Base-by-base conservation (phyloP, 179 eudicot species). In the Nepenthes alata region DNA sequence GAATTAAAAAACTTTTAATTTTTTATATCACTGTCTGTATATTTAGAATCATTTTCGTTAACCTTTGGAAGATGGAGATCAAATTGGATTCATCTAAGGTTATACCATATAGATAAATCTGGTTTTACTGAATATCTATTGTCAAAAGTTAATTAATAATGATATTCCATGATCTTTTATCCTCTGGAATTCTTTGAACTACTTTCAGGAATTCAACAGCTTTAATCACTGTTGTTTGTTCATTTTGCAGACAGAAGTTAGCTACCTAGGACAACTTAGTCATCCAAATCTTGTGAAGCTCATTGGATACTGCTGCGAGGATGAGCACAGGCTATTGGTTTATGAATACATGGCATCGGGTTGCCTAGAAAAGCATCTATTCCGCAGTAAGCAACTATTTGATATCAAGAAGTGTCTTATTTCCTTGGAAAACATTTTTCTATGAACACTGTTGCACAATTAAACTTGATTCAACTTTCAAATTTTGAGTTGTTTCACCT, bases 261-360 rank as follows among this genome's bases (percentile, higher is more conserved):
- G 79, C 69, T 89, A 93, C 78, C 65, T 89, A 67, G 97, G 98
- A 60, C 95, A 93, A 61, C 90, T 89, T 53, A 81, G 85, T 61
- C 98, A 93, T 70, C 86, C 84, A 11, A 87, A 93, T 81, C 90
- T 93, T 67, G 98, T 93, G 64, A 87, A 82, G 72, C 84, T 93
- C 61, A 85, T 93, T 54, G 98, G 98, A n/a, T 93, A 86, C 66
- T 93, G 98, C 70, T 93, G 98, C 62, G 98, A 93, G 79, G 97
- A 80, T 72, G 89, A 89, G 52, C 98, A 93, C 53, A 74, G 98
- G 71, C 75, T 93, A 64, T 73, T 93, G 83, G 95, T 90, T 53
- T 93, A 93, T 68, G 98, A 93, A 72, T 89, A 89, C 60, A 87
- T 93, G 98, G 88, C 89, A 38, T 83, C 86, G 45, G 98, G 93